Evolutionary conservation across 805 yeast genomes (phyloP).

Genomic region (Saturnispora quitensis): DNA sequence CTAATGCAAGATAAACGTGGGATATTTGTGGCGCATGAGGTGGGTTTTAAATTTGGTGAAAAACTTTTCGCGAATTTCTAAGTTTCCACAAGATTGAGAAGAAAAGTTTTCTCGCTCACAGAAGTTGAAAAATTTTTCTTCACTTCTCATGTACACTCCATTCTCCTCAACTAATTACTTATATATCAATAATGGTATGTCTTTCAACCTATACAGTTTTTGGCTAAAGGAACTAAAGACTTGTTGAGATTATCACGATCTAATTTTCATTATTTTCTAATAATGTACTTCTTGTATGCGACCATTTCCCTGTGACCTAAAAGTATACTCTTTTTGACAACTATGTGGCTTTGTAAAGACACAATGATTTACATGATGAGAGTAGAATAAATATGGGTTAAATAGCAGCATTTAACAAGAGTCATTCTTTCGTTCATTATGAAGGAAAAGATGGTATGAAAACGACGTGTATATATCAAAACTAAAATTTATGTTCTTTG

Average conservation of each 20-base stretch:
- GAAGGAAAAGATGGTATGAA: not conserved
- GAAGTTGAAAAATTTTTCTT: not conserved
- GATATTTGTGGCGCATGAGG: not conserved
- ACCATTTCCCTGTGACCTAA: not conserved
- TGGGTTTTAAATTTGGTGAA: not conserved
- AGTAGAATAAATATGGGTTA: not conserved
- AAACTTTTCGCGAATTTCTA: not conserved
- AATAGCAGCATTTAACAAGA: not conserved
- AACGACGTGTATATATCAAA: constrained; percentile 1
- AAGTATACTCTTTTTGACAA: not conserved
- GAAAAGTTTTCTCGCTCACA: constrained; percentile 3
- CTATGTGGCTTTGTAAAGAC: not conserved
- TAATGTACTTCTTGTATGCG: not conserved
- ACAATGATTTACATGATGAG: not conserved
- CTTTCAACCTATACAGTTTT: not conserved
- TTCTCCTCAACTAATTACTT: not conserved
- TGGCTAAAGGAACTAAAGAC: constrained; percentile 28
- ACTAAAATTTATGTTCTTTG: not conserved
- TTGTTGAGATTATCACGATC: constrained; percentile 15
- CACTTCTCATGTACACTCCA: not conserved
- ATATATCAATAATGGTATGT: constrained; percentile 20
- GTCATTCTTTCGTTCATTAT: not conserved
- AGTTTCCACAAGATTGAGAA: not conserved
- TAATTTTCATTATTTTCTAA: not conserved
- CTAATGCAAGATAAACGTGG: not conserved